phyloP scores from a whole-genome alignment of 129 eudicot genomes.

The Helichrysum umbraculigerum region DNA sequence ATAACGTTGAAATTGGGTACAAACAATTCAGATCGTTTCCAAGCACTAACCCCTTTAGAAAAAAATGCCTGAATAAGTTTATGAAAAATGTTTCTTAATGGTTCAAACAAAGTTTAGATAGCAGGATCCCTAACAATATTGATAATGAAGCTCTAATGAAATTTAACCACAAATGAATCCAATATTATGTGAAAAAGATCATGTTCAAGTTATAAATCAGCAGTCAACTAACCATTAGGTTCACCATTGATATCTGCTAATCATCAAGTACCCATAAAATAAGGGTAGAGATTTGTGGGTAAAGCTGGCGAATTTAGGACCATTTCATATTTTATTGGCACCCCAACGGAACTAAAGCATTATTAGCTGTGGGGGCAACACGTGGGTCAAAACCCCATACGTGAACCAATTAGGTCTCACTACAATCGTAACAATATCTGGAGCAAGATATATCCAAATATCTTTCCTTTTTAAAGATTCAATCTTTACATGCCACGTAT shows the following conservation, averaged over 20 bases:
- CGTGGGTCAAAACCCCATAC: slow-evolving; percentile 19
- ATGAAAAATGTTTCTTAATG: too few species aligned
- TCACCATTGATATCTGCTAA: background rate
- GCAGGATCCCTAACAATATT: too few species aligned
- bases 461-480: background rate
- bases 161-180: background rate
- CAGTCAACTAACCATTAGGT: background rate
- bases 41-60: too few species aligned
- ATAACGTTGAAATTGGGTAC: too few species aligned
- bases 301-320: slow-evolving; percentile 18
- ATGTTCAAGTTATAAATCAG: background rate
- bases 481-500: slow-evolving; percentile 23
- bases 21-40: too few species aligned
- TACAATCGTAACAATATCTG: background rate
- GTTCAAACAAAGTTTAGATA: too few species aligned
- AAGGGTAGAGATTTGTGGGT: background rate
- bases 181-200: background rate
- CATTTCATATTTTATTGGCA: slow-evolving; percentile 5
- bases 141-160: background rate
- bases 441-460: background rate
- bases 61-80: too few species aligned
- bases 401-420: slow-evolving; percentile 5
- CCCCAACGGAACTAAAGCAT: slow-evolving; percentile 12
- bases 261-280: background rate
- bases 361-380: slow-evolving; percentile 16